Percentiles rank a stretch among this genome's conserved stretches.
Conservation (phyloP, 1,139 yeast species). For the Geotrichum reessii region DNA sequence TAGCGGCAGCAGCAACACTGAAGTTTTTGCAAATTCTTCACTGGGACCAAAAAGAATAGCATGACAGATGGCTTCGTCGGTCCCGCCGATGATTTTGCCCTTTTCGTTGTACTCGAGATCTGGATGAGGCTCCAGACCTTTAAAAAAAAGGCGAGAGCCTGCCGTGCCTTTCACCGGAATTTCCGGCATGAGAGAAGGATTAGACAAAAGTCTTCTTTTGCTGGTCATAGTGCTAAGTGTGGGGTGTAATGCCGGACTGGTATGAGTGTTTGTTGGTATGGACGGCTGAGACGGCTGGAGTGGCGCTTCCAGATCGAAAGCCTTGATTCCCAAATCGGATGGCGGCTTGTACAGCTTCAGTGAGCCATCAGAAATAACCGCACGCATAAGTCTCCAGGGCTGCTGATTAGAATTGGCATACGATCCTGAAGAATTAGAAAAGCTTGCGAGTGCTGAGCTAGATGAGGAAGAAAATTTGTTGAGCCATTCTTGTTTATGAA, state of each 20-base stretch:
- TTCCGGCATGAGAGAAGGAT: constrained; percentile 14
- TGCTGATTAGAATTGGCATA: constrained; percentile 10
- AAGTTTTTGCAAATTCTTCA: constrained; percentile 40
- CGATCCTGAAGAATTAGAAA: constrained; percentile 4
- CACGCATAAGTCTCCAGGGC: constrained; percentile 32
- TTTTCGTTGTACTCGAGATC: constrained; percentile 52
- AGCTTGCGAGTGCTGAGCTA: constrained; percentile 8
- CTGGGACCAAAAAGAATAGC: constrained; percentile 53
- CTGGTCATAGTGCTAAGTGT: constrained; percentile 2
- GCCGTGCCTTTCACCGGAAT: constrained; percentile 16
- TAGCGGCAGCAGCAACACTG: constrained; percentile 58
- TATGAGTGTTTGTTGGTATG: constrained; percentile 9
- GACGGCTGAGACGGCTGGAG: constrained; percentile 11
- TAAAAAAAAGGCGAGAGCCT: constrained; percentile 14
- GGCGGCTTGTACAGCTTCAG: constrained; percentile 33
- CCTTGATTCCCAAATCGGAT: constrained; percentile 28
- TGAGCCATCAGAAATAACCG: constrained; percentile 31
- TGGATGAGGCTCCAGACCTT: constrained; percentile 55
- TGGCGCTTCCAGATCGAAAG: constrained; percentile 27
- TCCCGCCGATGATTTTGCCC: constrained; percentile 45
- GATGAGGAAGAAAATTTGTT: constrained; percentile 17
- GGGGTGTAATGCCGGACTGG: constrained; percentile 11
- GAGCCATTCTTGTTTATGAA: constrained; percentile 26
- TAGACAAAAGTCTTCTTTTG: constrained; percentile 19
- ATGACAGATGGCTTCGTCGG: constrained; percentile 70